These are phyloP conservation scores for Umbilicus rupestris DNA, from an alignment of 164 flowering plant species.

Conservation along the genomic window DNA sequence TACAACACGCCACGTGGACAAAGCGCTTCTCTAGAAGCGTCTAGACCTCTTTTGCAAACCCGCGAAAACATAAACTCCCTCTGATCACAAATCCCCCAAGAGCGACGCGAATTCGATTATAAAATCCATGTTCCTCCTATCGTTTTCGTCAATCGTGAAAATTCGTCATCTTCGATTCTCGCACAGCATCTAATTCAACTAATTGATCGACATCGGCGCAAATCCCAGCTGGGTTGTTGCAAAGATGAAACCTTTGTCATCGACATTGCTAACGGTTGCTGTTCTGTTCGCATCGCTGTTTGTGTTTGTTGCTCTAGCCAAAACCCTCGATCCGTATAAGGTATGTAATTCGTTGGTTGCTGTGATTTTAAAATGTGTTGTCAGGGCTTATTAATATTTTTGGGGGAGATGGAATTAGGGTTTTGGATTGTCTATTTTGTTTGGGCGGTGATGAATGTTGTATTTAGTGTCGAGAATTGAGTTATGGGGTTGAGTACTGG, in stretches of 20 bases:
- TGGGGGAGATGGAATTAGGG: background rate
- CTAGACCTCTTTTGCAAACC: conserved; percentile 1
- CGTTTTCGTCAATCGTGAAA: background rate
- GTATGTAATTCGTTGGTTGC: conserved; percentile 19
- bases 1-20: background rate
- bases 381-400: background rate
- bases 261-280: conserved; percentile 11
- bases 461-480: too few relatives aligned
- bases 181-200: background rate
- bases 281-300: conserved; percentile 18
- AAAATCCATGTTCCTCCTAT: background rate
- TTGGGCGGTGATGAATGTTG: too few relatives aligned
- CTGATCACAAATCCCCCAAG: background rate
- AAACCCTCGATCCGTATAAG: conserved; percentile 54
- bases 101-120: background rate
- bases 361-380: background rate
- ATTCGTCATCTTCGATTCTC: background rate
- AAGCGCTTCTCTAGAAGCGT: conserved; percentile 7
- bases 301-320: conserved; percentile 23
- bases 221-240: background rate
- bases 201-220: background rate
- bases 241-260: conserved; percentile 18
- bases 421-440: background rate
- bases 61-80: background rate
- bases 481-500: too few relatives aligned